A percentile compares a stretch with the other conserved stretches of the same genome.
These are phyloP conservation scores for Discostella stelligeroides DNA, from an alignment of 108 stramenopile species.

Conservation along the genomic window DNA sequence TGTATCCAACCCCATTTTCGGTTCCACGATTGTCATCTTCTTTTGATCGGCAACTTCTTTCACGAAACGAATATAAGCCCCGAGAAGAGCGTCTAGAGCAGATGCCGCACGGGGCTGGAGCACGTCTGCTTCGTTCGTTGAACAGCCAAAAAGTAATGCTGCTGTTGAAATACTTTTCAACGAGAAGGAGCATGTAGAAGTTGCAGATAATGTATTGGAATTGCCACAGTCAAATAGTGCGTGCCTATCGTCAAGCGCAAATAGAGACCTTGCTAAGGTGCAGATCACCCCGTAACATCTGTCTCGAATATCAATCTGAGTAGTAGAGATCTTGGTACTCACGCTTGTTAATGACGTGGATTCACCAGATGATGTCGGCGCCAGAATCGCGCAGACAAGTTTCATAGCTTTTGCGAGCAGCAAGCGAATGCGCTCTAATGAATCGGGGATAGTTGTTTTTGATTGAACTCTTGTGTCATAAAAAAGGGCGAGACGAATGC, in stretches of 20 bases:
- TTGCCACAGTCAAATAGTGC: conserved; percentile 47
- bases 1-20: background rate
- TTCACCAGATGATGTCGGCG: conserved; percentile 42
- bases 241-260: conserved; percentile 32
- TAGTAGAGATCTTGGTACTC: conserved; percentile 41
- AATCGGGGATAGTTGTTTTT: background rate
- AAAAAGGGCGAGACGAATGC: conserved; percentile 51
- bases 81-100: conserved; percentile 75
- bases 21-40: background rate
- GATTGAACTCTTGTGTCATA: conserved; percentile 43
- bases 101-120: conserved; percentile 71
- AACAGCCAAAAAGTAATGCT: conserved; percentile 70
- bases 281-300: conserved; percentile 72
- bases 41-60: conserved; percentile 17
- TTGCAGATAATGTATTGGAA: background rate
- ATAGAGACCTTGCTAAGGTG: conserved; percentile 58
- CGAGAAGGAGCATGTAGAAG: conserved; percentile 3
- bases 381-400: conserved; percentile 52
- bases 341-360: conserved; percentile 29
- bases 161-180: conserved; percentile 57
- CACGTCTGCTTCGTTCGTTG: conserved; percentile 68
- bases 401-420: conserved; percentile 46
- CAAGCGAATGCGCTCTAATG: conserved; percentile 26
- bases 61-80: conserved; percentile 59
- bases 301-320: conserved; percentile 62